Conservation (phyloP, 106 monocot genomes). For the Xerophyta viscosa region DNA sequence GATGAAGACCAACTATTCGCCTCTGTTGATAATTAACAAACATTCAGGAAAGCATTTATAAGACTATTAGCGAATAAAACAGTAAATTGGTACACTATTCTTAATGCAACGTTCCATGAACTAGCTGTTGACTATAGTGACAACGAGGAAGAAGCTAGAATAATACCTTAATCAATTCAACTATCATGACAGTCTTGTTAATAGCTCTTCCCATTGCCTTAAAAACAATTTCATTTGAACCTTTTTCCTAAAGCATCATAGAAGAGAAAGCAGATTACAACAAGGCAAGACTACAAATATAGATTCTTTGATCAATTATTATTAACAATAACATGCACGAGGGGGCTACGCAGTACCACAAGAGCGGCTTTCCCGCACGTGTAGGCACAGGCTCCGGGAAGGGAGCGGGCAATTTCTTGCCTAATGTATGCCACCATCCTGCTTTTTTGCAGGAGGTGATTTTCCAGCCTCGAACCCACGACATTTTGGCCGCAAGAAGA, state of each 20-base stretch:
- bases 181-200: conserved; percentile 83
- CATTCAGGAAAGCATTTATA: background rate
- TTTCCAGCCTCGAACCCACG: too few relatives aligned
- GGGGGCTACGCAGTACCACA: too few relatives aligned
- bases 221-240: conserved; percentile 65
- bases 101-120: background rate
- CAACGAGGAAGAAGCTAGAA: background rate
- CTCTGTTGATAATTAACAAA: conserved; percentile 26
- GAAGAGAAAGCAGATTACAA: background rate
- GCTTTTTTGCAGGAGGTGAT: too few relatives aligned
- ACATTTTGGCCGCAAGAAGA: too few relatives aligned
- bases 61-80: background rate
- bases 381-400: too few relatives aligned
- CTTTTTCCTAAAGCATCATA: conserved; percentile 55
- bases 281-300: background rate
- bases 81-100: background rate
- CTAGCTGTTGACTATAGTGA: background rate
- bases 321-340: too few relatives aligned
- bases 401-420: too few relatives aligned
- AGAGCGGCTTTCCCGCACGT: too few relatives aligned
- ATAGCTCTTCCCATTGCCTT: conserved; percentile 97
- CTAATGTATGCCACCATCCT: too few relatives aligned
- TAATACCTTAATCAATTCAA: conserved; percentile 74
- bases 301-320: too few relatives aligned
- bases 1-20: conserved; percentile 72